A percentile compares a stretch with the other conserved stretches of the same genome.
Evolutionary conservation across 768 basidiomycete species (phyloP).

Genomic region (Pilatotrama ljubarskyi): DNA sequence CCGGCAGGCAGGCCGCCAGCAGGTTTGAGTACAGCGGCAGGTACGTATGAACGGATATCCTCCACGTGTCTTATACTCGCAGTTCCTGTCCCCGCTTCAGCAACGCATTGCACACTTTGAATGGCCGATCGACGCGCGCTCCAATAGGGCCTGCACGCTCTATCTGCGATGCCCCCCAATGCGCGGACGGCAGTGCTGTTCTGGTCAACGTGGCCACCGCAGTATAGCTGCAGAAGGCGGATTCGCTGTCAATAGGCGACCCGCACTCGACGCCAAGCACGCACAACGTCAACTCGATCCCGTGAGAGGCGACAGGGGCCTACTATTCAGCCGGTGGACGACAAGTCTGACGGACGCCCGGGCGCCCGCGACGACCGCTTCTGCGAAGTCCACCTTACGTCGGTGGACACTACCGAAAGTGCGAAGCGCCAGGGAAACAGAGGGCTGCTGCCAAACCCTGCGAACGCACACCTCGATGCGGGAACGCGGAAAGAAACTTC

Average conservation of each 20-base stretch:
- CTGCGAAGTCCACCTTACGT: constrained; percentile 7
- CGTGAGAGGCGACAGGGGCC: not conserved
- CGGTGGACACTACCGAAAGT: constrained; percentile 3
- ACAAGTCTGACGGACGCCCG: constrained; percentile 4
- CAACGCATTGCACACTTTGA: not conserved
- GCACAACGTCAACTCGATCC: not conserved
- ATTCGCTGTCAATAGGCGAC: not conserved
- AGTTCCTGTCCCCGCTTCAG: not conserved
- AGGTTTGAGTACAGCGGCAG: constrained; percentile 3
- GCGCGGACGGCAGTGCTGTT: not conserved
- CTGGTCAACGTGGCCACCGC: not conserved
- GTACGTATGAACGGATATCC: constrained; percentile 12
- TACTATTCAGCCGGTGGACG: constrained; percentile 1
- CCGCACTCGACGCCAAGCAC: not conserved
- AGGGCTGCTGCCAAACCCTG: constrained; percentile 6
- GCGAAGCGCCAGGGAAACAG: constrained; percentile 10
- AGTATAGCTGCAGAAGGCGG: no score
- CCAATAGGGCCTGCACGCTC: not conserved
- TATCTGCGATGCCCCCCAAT: not conserved
- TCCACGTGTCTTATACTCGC: constrained; percentile 13
- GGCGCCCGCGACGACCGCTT: constrained; percentile 6
- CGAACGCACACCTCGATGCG: not conserved
- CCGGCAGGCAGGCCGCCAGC: constrained; percentile 8
- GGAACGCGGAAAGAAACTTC: not conserved
- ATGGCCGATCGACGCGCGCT: not conserved